These are phyloP conservation scores for Candida insectorum DNA, from an alignment of 805 yeast species.

Conservation along the genomic window DNA sequence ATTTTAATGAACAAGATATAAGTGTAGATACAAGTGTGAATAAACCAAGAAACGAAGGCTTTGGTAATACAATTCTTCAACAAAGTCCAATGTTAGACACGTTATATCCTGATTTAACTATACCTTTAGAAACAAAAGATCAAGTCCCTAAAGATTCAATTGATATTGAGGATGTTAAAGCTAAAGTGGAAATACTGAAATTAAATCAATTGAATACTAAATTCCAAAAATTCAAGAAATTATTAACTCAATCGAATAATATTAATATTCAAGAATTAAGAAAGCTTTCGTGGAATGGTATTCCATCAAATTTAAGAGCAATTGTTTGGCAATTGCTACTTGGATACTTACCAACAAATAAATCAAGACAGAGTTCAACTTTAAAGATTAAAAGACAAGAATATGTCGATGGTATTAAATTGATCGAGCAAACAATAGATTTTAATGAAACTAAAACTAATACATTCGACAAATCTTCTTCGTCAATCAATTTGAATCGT, in stretches of 20 bases:
- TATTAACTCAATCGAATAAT: slow-evolving; percentile 46
- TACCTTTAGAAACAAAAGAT: slow-evolving; percentile 14
- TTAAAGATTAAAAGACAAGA: slow-evolving; percentile 81
- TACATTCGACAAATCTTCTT: slow-evolving; percentile 16
- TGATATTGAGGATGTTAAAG: slow-evolving; percentile 41
- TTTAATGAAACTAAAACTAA: slow-evolving; percentile 25
- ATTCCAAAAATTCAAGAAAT: slow-evolving; percentile 61
- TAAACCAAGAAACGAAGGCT: slow-evolving; percentile 4
- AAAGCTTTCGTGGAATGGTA: slow-evolving; percentile 90
- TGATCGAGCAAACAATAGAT: slow-evolving; percentile 45
- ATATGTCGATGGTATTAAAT: slow-evolving; percentile 70
- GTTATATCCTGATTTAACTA: slow-evolving; percentile 34
- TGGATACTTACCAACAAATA: slow-evolving; percentile 88
- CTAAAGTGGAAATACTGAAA: slow-evolving; percentile 48
- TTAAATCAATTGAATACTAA: slow-evolving; percentile 59
- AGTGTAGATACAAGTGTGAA: neutral
- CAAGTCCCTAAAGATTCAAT: slow-evolving; percentile 28
- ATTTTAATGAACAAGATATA: slow-evolving; percentile 36
- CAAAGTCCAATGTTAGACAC: slow-evolving; percentile 31
- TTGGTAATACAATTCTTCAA: slow-evolving; percentile 14
- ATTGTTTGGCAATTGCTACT: slow-evolving; percentile 84
- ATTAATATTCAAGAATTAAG: slow-evolving; percentile 70
- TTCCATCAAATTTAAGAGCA: slow-evolving; percentile 78
- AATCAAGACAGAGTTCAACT: slow-evolving; percentile 67
- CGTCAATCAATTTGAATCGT: slow-evolving; percentile 11